Percentiles rank a stretch among this genome's conserved stretches.
Conservation (phyloP, 345 rosid genomes). For the Murraya paniculata region DNA sequence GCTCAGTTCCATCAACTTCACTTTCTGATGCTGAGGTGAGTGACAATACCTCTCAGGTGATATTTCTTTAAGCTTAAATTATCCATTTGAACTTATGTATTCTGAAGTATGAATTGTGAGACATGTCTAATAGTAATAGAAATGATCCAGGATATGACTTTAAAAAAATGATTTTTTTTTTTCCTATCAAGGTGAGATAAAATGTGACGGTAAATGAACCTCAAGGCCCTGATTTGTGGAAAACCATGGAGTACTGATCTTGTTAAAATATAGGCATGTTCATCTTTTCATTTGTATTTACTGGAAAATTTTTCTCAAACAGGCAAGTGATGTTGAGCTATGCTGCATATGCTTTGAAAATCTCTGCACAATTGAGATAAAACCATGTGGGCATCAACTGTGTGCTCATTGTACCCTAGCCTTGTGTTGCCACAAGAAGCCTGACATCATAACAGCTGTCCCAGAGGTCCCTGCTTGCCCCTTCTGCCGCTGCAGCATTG, state of each 20-base stretch:
- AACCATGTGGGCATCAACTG: constrained; percentile 31
- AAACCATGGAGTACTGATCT: not conserved
- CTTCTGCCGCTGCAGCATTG: constrained; percentile 27
- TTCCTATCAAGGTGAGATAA: not conserved
- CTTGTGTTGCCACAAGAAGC: constrained; percentile 37
- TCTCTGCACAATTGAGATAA: constrained; percentile 32
- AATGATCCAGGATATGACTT: not conserved
- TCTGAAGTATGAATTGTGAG: not conserved
- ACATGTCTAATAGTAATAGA: not conserved
- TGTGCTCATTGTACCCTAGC: constrained; percentile 33
- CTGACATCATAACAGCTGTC: constrained; percentile 14
- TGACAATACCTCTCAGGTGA: constrained; percentile 40
- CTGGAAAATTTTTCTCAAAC: constrained; percentile 2
- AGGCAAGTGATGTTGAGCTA: constrained; percentile 23
- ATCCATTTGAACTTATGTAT: not conserved
- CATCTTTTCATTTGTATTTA: not conserved
- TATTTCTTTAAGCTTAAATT: not conserved
- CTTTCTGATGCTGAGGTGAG: constrained; percentile 28
- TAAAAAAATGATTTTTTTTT: not conserved
- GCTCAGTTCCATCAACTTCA: constrained; percentile 30
- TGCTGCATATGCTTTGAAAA: constrained; percentile 40
- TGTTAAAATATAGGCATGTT: not conserved
- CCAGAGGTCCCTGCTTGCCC: constrained; percentile 26
- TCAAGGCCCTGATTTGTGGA: not conserved
- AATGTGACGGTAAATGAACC: not conserved